A percentile compares a stretch with the other conserved stretches of the same genome.
These are phyloP conservation scores for Trypethelium eluteriae DNA, from an alignment of 495 filamentous ascomycete genomes.

Conservation along the genomic window DNA sequence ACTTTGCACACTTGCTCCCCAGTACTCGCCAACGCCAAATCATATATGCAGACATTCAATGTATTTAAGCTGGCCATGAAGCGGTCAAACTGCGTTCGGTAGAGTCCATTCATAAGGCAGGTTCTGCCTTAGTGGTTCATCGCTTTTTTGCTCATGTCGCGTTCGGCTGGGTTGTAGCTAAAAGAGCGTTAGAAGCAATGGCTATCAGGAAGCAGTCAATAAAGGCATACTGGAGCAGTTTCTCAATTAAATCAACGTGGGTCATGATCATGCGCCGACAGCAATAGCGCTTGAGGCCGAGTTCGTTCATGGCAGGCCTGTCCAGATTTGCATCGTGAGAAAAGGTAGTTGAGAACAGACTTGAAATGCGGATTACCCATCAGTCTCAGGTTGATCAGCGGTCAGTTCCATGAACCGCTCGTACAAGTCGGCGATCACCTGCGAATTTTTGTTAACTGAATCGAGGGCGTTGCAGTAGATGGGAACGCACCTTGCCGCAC, in stretches of 20 bases:
- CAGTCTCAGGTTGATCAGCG: conserved; percentile 44
- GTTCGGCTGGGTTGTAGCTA: conserved; percentile 26
- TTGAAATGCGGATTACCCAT: neutral
- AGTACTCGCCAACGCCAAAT: conserved; percentile 4
- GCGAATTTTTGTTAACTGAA: conserved; percentile 18
- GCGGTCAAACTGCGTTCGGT: neutral
- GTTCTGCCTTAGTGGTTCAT: conserved; percentile 2
- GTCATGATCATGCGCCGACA: conserved; percentile 99
- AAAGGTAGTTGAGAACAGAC: neutral
- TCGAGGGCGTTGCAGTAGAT: neutral
- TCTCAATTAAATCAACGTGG: conserved; percentile 98
- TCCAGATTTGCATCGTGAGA: neutral
- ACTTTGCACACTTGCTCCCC: neutral
- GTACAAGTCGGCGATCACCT: conserved; percentile 97
- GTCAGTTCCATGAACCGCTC: conserved; percentile 83
- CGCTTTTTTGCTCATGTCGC: conserved; percentile 17
- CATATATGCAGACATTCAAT: neutral
- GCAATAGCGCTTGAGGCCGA: conserved; percentile 92
- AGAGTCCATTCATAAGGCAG: neutral
- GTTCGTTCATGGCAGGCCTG: conserved; percentile 87
- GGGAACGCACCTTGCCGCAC: conserved; percentile 74
- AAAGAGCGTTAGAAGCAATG: neutral
- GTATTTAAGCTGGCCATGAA: neutral
- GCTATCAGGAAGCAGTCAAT: too few relatives aligned
- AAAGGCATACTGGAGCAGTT: conserved; percentile 73